phyloP scores from a whole-genome alignment of 768 basidiomycete species.

The Pleurotus citrinopileatus region DNA sequence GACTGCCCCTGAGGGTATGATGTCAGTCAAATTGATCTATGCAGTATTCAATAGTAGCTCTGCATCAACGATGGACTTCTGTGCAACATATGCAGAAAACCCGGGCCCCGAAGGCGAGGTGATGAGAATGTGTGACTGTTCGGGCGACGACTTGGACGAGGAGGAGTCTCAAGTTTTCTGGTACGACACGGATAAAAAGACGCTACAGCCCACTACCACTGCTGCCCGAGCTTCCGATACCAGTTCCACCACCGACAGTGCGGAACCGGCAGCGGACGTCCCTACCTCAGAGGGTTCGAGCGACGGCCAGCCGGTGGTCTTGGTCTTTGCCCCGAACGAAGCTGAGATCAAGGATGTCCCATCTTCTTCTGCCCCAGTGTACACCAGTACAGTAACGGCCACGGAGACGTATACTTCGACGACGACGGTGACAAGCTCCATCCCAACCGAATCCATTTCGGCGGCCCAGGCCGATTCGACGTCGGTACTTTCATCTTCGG shows the following conservation, averaged over 20 bases:
- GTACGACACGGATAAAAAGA: too few relatives aligned
- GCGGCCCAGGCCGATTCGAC: slow-evolving; percentile 44
- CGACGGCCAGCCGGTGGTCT: neutral
- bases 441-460: slow-evolving; percentile 9
- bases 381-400: neutral
- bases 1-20: too few relatives aligned
- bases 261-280: neutral
- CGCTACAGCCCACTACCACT: too few relatives aligned
- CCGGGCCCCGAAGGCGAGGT: too few relatives aligned
- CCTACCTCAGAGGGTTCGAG: neutral
- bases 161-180: too few relatives aligned
- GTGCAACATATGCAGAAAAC: too few relatives aligned
- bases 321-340: slow-evolving; percentile 13
- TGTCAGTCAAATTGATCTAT: too few relatives aligned
- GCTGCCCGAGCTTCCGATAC: too few relatives aligned
- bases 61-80: slow-evolving; percentile 14
- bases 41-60: too few relatives aligned
- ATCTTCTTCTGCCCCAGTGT: neutral
- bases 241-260: too few relatives aligned
- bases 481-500: slow-evolving; percentile 42
- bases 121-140: too few relatives aligned
- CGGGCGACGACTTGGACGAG: too few relatives aligned
- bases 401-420: slow-evolving; percentile 11
- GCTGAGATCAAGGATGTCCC: neutral
- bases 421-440: slow-evolving; percentile 13